Base-by-base conservation (phyloP, 768 basidiomycete species). In the Lyophyllum semitale region DNA sequence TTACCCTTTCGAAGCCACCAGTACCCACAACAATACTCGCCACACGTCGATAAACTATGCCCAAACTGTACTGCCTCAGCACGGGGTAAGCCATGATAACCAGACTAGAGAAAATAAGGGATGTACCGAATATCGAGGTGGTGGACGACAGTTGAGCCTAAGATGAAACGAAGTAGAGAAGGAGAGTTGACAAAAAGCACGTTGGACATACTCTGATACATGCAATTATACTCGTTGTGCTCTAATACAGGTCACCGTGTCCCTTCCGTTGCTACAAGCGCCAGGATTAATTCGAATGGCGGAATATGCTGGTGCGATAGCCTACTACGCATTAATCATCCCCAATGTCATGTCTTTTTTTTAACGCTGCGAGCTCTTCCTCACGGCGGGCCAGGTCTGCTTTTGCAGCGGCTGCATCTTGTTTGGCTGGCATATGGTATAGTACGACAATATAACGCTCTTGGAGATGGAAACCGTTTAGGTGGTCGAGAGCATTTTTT, bases 401-500 rank as follows among this genome's bases (percentile, higher is more conserved):
- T 67, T 97, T 97, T 13, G 90, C 89, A 7, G 93, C 89, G 1
- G 93, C 93, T 1, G 93, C 93, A 64, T 95, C 93, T 66, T 95
- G 93, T 71, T 95, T 93, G n/a, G 93, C 88, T 33, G 95, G 93
- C 88, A 98, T 96, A 68, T 98, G 95, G 66, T 96, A 98, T 26
- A 98, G 77, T 8, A 98, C 96, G 54, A 99, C 96, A 50, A 99
- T 96, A 73, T 98, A 99, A 23, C 96, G 89, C 72, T 97, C 96
- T 75, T 95, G 94, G 55, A 99, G 71, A 75, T 99, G 96, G 77
- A 99, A 99, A 42, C 96, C 96, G 63, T 98, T 98, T 66, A 98
- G 72, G 71, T 97, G 95, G 67, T 95, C 95, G 53, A 97, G 84
- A 0, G 96, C 96, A 66, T 95, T 95, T 73, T 97, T 96, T 20